phyloP scores from a whole-genome alignment of 495 filamentous ascomycete species.

The Corynascus novoguineensis region DNA sequence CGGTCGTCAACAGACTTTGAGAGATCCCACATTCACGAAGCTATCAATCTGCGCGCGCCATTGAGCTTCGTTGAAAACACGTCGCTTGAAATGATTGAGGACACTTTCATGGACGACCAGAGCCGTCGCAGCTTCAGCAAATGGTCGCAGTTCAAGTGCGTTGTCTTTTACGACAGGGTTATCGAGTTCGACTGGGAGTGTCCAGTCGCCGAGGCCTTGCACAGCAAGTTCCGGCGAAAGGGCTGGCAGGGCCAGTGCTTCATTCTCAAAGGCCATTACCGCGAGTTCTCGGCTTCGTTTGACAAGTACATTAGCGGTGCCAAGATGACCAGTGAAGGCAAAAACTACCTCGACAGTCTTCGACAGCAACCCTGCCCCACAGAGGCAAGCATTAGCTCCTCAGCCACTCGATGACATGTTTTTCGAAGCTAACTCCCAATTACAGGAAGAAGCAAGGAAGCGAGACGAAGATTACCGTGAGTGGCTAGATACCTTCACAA shows the following conservation, averaged over 20 bases:
- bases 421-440: slow-evolving; percentile 5
- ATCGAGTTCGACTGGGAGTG: slow-evolving; percentile 45
- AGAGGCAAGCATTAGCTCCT: slow-evolving; percentile 22
- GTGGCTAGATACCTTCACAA: slow-evolving; percentile 35
- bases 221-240: slow-evolving; percentile 35
- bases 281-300: slow-evolving; percentile 43
- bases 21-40: slow-evolving; percentile 42
- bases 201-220: slow-evolving; percentile 38
- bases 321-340: slow-evolving; percentile 38
- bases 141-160: slow-evolving; percentile 39
- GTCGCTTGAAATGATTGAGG: slow-evolving; percentile 45
- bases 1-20: slow-evolving; percentile 40
- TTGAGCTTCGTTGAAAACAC: slow-evolving; percentile 38
- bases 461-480: slow-evolving; percentile 31
- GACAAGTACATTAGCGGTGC: slow-evolving; percentile 40
- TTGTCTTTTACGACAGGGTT: slow-evolving; percentile 45
- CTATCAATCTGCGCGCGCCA: slow-evolving; percentile 44
- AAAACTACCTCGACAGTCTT: slow-evolving; percentile 38
- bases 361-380: slow-evolving; percentile 28
- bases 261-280: slow-evolving; percentile 46
- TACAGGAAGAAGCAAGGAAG: slow-evolving; percentile 28
- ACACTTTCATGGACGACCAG: slow-evolving; percentile 40
- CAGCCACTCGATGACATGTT: not conserved
- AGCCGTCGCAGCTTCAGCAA: slow-evolving; percentile 41
- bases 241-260: slow-evolving; percentile 44